Evolutionary conservation across 176 grass and related monocot species (phyloP), one percentile per base, ranked within the genome.

Genomic region (Bonia amplexicaulis): DNA sequence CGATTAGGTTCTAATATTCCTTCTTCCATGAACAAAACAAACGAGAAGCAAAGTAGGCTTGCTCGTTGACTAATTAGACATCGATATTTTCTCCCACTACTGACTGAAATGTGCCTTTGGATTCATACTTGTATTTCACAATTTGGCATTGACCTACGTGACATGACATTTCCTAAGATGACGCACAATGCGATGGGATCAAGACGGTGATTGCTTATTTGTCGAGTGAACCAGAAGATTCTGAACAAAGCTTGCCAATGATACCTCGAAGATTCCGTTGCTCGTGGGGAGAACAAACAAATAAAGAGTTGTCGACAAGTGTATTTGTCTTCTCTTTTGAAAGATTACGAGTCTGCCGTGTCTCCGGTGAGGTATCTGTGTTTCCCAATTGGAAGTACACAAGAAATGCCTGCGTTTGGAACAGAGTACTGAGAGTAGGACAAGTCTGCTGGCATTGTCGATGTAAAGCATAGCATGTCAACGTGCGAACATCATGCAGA

Each of bases 301-400:
- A 33, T 2, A 19, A 61, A 27, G 80, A 29, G 86, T 70, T 78
- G 40, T 77, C n/a, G 27, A 90, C 84, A 60, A 58, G 58, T 33
- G 48, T 67, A 47, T 74, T 69, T 80, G 33, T 68, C 52, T 74
- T 26, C 47, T 29, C 73, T 35, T 74, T 31, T 20, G 35, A 62
- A 41, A 14, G 23, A 16, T 15, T 59, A 39, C 19, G 49, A 17
- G 40, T 14, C 44, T 19, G 57, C 20, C 40, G 61, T 51, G 87
- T 70, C 87, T 61, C 33, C 40, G 80, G 55, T 9, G 55, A 86
- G 72, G 78, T 55, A 27, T 59, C 78, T 22, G 57, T 86, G 66
- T 49, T 48, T 73, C 89, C 89, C n/a, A 51, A 74, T 80, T 47
- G 68, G 84, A 72, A 12, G 48, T 42, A 40, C 27, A 55, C 87